phyloP scores from a whole-genome alignment of 31 red algal species.

The Porphyra umbilicalis region DNA sequence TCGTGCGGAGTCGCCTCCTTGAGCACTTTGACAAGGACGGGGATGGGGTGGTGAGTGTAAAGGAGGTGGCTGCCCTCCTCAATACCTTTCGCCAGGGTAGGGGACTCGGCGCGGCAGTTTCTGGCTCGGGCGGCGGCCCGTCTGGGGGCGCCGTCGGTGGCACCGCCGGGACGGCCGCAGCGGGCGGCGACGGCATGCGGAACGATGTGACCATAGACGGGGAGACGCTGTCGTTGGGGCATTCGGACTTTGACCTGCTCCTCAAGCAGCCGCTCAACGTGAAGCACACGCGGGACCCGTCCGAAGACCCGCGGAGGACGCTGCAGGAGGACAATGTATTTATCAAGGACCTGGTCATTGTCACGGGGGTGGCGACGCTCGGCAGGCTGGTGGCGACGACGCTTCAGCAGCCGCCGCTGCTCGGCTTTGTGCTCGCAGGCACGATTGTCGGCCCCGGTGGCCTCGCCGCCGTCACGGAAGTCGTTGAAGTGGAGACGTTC shows the following conservation, averaged over 20 bases:
- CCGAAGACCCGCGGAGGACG: slow-evolving; percentile 78
- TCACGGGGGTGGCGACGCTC: slow-evolving; percentile 59
- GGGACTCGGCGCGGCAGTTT: background rate
- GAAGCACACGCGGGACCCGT: slow-evolving; percentile 70
- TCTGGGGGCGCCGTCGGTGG: slow-evolving; percentile 11
- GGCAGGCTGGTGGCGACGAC: slow-evolving; percentile 56
- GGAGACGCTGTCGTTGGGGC: slow-evolving; percentile 53
- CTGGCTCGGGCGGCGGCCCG: background rate
- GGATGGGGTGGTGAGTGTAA: slow-evolving; percentile 59
- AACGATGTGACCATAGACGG: slow-evolving; percentile 81
- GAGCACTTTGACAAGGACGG: slow-evolving; percentile 77
- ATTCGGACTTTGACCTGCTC: slow-evolving; percentile 75
- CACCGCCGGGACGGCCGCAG: background rate
- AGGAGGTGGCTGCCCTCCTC: slow-evolving; percentile 81
- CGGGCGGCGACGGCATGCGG: background rate
- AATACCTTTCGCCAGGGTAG: slow-evolving; percentile 28
- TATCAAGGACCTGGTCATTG: slow-evolving; percentile 65
- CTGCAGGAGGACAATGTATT: slow-evolving; percentile 82
- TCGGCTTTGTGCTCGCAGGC: slow-evolving; percentile 70
- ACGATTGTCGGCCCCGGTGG: slow-evolving; percentile 74
- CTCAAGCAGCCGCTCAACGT: slow-evolving; percentile 75
- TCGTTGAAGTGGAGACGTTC: slow-evolving; percentile 72
- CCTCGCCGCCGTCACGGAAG: slow-evolving; percentile 49
- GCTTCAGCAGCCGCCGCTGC: slow-evolving; percentile 57
- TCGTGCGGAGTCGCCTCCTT: slow-evolving; percentile 40